Percentiles rank a stretch among this genome's conserved stretches.
phyloP scores from a whole-genome alignment of 108 stramenopile genomes.

The Skeletonema marinoi region DNA sequence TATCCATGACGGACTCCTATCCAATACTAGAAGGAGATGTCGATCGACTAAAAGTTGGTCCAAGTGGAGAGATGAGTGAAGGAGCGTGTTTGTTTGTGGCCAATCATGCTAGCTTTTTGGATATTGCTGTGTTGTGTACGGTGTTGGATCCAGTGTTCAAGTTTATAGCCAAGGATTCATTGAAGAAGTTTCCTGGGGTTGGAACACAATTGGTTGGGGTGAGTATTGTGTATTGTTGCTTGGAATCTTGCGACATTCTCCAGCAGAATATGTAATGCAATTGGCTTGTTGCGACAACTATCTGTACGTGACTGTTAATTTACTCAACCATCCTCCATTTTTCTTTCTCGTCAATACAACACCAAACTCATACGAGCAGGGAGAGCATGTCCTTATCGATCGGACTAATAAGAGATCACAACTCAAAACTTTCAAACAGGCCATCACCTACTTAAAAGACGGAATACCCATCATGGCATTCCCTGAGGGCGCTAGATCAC shows the following conservation, averaged over 20 bases:
- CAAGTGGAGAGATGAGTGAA: constrained; percentile 8
- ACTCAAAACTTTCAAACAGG: constrained; percentile 75
- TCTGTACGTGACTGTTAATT: not conserved
- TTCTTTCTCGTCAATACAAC: not conserved
- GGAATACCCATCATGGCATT: constrained; percentile 86
- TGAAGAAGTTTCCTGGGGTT: constrained; percentile 71
- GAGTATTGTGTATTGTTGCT: constrained; percentile 35
- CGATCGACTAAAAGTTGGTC: constrained; percentile 28
- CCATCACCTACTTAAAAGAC: constrained; percentile 58
- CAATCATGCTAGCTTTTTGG: constrained; percentile 81
- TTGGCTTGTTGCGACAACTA: not conserved
- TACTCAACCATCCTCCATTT: not conserved
- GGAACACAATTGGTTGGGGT: constrained; percentile 77
- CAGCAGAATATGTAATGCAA: not conserved
- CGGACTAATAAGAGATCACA: constrained; percentile 76
- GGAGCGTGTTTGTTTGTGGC: constrained; percentile 79
- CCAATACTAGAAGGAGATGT: constrained; percentile 64
- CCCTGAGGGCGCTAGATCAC: constrained; percentile 75
- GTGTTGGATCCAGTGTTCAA: constrained; percentile 81
- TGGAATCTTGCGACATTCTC: too few relatives aligned
- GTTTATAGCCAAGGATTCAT: constrained; percentile 82
- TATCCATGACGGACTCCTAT: constrained; percentile 60
- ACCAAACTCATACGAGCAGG: constrained; percentile 38
- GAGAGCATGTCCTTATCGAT: constrained; percentile 80
- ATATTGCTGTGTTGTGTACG: constrained; percentile 79